Evolutionary conservation across 2,329 filamentous ascomycete species (phyloP), one percentile per base, ranked within the genome.

Genomic region (Colletotrichum graminicola): DNA sequence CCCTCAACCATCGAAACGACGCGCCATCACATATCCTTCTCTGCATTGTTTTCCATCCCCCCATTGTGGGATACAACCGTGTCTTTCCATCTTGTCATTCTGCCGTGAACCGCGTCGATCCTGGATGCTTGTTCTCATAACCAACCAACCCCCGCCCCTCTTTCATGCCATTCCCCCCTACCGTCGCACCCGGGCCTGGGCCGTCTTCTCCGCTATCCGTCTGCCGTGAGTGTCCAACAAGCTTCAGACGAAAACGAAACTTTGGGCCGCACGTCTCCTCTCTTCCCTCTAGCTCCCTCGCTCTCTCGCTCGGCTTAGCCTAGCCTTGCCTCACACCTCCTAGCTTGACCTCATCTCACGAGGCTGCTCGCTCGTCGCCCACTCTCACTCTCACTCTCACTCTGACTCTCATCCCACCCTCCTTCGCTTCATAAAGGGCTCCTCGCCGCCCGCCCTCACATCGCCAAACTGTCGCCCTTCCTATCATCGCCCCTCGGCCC

Each of bases 161-260:
- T 59, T 72, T 69, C 65, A 69, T 69, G 65, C 65, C 59, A 59
- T 60, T 41, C 57, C 51, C 34, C 47, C 34, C 32, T 45, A 32
- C 65, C 64, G 59, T 68, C 57, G 65, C 65, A 39, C 49, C 65
- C 68, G 68, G 68, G 36, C 60, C 67, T 47, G 57, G 59, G 68
- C 68, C 68, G 59, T 71, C 59, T 68, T 68, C 43, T 49, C 65
- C 65, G 68, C 52, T 41, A 59, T 63, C 45, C 36, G 23, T 49
- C 45, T 43, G 55, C 65, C 65, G 36, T 62, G 65, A 55, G 47
- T 18, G 57, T 55, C 29, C 56, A 51, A 39, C 16, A 43, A 57
- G 26, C 57, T 68, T 71, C 59, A 60, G 68, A 71, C 68, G 68
- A 68, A 71, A 71, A 68, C 68, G 68, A 71, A 71, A 71, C 68